A percentile compares a stretch with the other conserved stretches of the same genome.
Conservation (phyloP, 2,329 filamentous ascomycete species). For the Onygenales sp. region DNA sequence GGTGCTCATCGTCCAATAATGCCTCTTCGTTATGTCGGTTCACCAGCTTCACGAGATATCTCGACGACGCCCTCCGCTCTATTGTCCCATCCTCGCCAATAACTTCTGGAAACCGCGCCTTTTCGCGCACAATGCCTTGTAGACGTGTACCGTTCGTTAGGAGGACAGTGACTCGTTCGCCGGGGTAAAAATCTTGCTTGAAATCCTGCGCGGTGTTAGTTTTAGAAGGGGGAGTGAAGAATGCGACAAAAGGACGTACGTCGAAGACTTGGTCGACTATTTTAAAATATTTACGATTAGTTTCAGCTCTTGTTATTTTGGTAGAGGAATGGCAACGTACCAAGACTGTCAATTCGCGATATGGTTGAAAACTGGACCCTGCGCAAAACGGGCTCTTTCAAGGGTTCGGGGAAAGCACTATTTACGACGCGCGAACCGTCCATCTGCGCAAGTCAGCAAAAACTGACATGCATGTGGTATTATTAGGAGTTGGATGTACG, state of each 20-base stretch:
- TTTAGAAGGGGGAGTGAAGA: slow-evolving; percentile 8
- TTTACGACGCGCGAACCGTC: slow-evolving; percentile 82
- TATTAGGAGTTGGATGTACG: slow-evolving; percentile 21
- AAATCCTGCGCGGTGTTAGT: slow-evolving; percentile 48
- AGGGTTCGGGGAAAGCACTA: slow-evolving; percentile 77
- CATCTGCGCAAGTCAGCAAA: slow-evolving; percentile 42
- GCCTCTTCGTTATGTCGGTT: slow-evolving; percentile 61
- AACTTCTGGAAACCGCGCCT: slow-evolving; percentile 61
- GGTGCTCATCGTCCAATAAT: slow-evolving; percentile 69
- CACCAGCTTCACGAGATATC: slow-evolving; percentile 71
- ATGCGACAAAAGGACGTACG: slow-evolving; percentile 22
- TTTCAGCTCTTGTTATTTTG: neutral
- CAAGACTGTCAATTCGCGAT: slow-evolving; percentile 76
- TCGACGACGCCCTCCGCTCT: slow-evolving; percentile 58
- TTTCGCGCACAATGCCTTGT: slow-evolving; percentile 72
- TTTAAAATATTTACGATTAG: neutral
- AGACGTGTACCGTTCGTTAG: slow-evolving; percentile 59
- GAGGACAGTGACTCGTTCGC: slow-evolving; percentile 69
- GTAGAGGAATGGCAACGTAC: slow-evolving; percentile 30
- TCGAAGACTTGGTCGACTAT: slow-evolving; percentile 43
- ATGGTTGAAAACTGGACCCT: slow-evolving; percentile 86
- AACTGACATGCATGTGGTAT: slow-evolving; percentile 6
- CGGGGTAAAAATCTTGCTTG: slow-evolving; percentile 82
- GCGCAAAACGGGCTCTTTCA: slow-evolving; percentile 83
- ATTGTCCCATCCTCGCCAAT: slow-evolving; percentile 57